These are phyloP conservation scores for Candida tammaniensis DNA, from an alignment of 805 yeast genomes.

Conservation along the genomic window DNA sequence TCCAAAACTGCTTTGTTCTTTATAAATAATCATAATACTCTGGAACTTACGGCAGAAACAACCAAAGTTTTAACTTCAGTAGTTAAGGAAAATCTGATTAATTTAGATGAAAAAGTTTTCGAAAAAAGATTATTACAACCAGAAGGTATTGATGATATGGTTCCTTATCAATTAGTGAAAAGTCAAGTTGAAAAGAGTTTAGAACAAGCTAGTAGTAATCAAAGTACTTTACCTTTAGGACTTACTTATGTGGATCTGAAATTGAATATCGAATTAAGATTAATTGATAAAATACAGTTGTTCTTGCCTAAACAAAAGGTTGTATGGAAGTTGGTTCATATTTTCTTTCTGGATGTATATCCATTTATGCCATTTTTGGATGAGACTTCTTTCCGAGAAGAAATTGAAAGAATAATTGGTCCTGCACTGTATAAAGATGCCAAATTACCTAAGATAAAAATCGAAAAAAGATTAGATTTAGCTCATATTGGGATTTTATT, in stretches of 20 bases:
- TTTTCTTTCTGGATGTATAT: conserved; percentile 43
- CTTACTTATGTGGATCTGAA: conserved; percentile 33
- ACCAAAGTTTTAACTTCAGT: conserved; percentile 18
- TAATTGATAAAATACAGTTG: conserved; percentile 32
- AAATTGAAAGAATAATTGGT: conserved; percentile 33
- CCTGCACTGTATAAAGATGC: conserved; percentile 23
- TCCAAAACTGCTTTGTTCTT: conserved; percentile 24
- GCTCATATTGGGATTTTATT: conserved; percentile 39
- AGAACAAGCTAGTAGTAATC: conserved; percentile 14
- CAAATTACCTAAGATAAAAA: conserved; percentile 21
- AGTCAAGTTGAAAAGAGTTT: conserved; percentile 13
- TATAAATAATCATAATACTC: conserved; percentile 10
- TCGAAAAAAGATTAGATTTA: conserved; percentile 39
- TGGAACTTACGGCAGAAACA: conserved; percentile 22
- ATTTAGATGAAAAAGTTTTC: conserved; percentile 23
- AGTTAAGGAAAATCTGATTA: conserved; percentile 5
- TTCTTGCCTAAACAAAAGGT: conserved; percentile 38
- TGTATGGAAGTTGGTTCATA: conserved; percentile 38
- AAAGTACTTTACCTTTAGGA: conserved; percentile 25
- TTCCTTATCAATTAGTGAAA: conserved; percentile 27
- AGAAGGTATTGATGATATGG: conserved; percentile 32
- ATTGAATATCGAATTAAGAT: conserved; percentile 24
- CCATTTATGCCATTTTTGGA: conserved; percentile 50
- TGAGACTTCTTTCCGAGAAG: conserved; percentile 29
- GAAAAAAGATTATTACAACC: conserved; percentile 29